Base-by-base conservation (phyloP, 1,284 basidiomycete genomes). In the Tetrapyrgos nigripes region DNA sequence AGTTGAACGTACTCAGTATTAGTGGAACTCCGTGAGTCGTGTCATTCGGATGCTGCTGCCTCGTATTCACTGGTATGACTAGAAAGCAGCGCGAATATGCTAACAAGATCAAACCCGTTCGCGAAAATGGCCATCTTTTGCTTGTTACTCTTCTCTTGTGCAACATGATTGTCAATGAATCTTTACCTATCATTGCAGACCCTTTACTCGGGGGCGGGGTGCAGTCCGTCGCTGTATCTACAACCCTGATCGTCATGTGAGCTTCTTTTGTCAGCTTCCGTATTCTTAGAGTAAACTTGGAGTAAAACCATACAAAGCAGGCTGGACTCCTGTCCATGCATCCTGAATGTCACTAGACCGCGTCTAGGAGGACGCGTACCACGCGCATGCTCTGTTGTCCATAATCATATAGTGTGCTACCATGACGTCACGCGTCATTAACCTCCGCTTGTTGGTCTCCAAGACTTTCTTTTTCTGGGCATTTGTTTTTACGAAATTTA, bases 81-180 rank as follows among this genome's bases (percentile, higher is more conserved):
- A 92, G 89, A 45, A 80, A 87, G 66, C 94, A 97, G 73, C 87
- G 90, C 68, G 76, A 78, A 60, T 92, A 94, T 64, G 94, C 94
- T 3, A 84, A 87, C 62, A 90, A 91, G 75, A 96, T 97, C 68
- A 88, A 90, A 71, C 94, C 94, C 14, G 88, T 97, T 53, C 89
- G 94, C 64, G 85, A 89, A 79, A 88, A 95, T 68, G 92, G 92
- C 0, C 92, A 95, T 71, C 76, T 94, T 29, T 81, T 94, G 4
- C 83, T 95, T 55, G 92, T 95, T 59, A 94, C 92, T 0, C 84
- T 95, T 13, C 82, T 94, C 9, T 77, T 95, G 29, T 87, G 89
- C 46, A 94, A 94, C 74, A 94, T 94, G 93, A 93, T 96, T 65
- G 89, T 91, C 65, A 96, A 96, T 73, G 94, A 96, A 76, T 88